These are phyloP conservation scores for Carpinus viminea DNA, from an alignment of 306 rosid species.

Conservation along the genomic window DNA sequence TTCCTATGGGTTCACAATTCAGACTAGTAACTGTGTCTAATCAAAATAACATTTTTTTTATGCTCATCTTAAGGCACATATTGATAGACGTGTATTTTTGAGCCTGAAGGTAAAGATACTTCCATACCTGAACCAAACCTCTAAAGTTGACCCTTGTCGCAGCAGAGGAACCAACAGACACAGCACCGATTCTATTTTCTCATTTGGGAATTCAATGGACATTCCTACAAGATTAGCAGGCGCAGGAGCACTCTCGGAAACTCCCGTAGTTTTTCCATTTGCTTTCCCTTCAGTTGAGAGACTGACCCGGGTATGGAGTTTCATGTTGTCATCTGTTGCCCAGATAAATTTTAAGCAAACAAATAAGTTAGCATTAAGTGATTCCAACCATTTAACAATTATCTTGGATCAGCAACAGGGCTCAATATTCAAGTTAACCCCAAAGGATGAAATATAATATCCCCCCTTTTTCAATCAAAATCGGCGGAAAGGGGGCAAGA, in stretches of 20 bases:
- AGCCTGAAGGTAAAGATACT: not conserved
- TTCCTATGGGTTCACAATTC: slow-evolving; percentile 8
- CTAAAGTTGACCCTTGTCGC: slow-evolving; percentile 25
- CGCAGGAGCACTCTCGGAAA: not conserved
- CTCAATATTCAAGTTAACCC: not conserved
- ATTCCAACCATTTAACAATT: not conserved
- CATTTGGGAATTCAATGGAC: slow-evolving; percentile 6
- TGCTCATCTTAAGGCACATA: not conserved
- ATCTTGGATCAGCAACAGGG: not conserved
- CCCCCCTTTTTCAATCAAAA: no score
- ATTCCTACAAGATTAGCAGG: slow-evolving; percentile 11
- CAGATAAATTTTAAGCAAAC: not conserved
- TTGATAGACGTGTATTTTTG: not conserved
- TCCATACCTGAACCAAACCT: slow-evolving; percentile 24
- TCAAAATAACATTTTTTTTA: not conserved
- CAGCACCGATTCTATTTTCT: slow-evolving; percentile 13
- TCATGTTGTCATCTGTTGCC: slow-evolving; percentile 11
- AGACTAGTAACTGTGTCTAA: slow-evolving; percentile 15
- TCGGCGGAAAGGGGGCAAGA: no score
- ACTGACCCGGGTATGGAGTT: slow-evolving; percentile 10
- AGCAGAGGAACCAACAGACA: slow-evolving; percentile 6
- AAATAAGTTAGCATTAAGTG: slow-evolving; percentile 5
- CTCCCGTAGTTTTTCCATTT: not conserved
- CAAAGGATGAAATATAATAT: not conserved
- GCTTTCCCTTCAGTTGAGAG: slow-evolving; percentile 10